Conservation (phyloP, 2,329 filamentous ascomycete species). For the Botrytis cinerea region DNA sequence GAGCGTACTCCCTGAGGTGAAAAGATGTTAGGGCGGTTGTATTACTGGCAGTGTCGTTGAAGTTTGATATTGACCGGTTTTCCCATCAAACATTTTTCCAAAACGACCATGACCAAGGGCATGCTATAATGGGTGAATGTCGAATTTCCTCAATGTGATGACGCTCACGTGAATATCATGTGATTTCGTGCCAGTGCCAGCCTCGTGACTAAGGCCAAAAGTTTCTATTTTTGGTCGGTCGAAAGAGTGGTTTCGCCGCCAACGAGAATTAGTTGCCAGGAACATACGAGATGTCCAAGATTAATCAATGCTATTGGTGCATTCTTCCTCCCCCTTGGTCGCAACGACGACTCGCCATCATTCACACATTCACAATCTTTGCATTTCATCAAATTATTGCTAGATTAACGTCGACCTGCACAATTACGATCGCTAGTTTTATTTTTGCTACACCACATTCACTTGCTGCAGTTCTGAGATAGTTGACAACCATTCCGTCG, state of each 20-base stretch:
- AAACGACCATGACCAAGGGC: background rate
- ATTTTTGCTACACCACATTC: constrained; percentile 28
- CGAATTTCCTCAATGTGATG: background rate
- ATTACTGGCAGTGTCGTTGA: background rate
- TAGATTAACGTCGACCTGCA: constrained; percentile 27
- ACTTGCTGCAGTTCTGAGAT: constrained; percentile 30
- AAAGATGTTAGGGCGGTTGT: background rate
- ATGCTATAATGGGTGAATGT: background rate
- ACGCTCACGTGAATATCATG: background rate
- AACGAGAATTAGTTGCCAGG: constrained; percentile 15
- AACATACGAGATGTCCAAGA: constrained; percentile 21
- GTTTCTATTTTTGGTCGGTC: background rate
- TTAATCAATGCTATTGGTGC: constrained; percentile 21
- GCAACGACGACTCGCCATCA: constrained; percentile 24
- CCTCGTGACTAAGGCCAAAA: background rate
- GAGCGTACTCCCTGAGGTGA: constrained; percentile 12
- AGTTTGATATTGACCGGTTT: background rate
- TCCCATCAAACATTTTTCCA: too few relatives aligned
- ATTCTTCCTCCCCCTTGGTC: constrained; percentile 8
- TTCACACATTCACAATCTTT: constrained; percentile 23
- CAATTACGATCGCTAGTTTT: constrained; percentile 17
- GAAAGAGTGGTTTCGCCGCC: constrained; percentile 24
- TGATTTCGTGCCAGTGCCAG: background rate
- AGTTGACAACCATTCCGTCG: constrained; percentile 8
- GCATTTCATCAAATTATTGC: constrained; percentile 24